A percentile compares a stretch with the other conserved stretches of the same genome.
Conservation (phyloP, 306 rosid genomes). For the Gastrolobium bilobum region DNA sequence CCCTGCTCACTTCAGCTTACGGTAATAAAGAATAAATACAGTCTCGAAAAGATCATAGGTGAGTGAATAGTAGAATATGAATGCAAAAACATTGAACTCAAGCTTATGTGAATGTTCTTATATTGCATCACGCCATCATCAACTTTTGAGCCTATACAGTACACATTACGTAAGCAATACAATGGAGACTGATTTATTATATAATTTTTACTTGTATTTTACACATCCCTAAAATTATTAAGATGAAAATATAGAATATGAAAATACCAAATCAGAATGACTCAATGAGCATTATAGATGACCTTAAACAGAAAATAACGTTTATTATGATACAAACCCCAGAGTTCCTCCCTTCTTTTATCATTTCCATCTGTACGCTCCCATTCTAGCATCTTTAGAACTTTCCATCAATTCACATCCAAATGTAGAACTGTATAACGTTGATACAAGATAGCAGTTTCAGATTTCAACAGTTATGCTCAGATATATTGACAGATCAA, state of each 20-base stretch:
- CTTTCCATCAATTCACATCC: slow-evolving; percentile 7
- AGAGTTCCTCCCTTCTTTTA: background rate
- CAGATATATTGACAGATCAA: slow-evolving; percentile 10
- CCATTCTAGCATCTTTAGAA: background rate
- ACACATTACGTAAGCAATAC: background rate
- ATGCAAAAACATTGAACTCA: slow-evolving; percentile 9
- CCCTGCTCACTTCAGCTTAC: background rate
- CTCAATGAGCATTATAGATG: background rate
- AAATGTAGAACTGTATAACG: background rate
- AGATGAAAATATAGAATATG: slow-evolving; percentile 25
- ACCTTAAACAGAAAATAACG: background rate
- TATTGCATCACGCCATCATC: too few relatives aligned
- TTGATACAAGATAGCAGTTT: background rate
- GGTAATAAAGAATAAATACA: background rate
- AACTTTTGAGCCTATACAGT: background rate
- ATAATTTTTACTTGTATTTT: background rate
- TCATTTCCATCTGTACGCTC: background rate
- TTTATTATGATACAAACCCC: background rate
- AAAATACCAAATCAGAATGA: slow-evolving; percentile 21
- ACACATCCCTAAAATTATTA: background rate
- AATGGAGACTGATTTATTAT: background rate
- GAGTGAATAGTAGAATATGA: background rate
- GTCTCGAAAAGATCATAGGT: background rate
- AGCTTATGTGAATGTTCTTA: too few relatives aligned
- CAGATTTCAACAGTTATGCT: background rate